Percentiles rank a stretch among this genome's conserved stretches.
These are phyloP conservation scores for Ogataea glucozyma DNA, from an alignment of 805 yeast genomes.

Conservation along the genomic window DNA sequence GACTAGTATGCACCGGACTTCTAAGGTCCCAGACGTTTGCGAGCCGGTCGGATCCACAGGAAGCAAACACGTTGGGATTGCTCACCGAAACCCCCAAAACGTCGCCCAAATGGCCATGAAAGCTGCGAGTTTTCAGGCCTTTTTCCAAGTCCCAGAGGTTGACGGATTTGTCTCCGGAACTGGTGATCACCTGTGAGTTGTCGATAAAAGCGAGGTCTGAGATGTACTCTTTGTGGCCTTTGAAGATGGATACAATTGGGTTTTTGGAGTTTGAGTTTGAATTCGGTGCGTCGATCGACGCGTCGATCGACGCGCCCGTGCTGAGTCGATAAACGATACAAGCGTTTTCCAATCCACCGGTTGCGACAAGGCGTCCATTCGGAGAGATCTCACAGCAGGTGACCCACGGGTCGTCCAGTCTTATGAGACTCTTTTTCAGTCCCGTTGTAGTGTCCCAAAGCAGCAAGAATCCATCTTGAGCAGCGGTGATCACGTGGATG, in stretches of 20 bases:
- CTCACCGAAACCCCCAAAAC: slow-evolving; percentile 50
- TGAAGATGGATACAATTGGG: slow-evolving; percentile 51
- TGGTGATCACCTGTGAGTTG: slow-evolving; percentile 58
- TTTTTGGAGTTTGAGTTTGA: no score
- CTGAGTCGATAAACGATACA: slow-evolving; percentile 64
- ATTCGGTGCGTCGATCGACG: no score
- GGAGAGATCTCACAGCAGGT: slow-evolving; percentile 74
- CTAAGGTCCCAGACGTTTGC: slow-evolving; percentile 68
- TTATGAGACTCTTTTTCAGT: slow-evolving; percentile 66
- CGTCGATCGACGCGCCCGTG: slow-evolving; percentile 3
- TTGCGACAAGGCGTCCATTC: slow-evolving; percentile 63
- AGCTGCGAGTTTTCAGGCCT: slow-evolving; percentile 54
- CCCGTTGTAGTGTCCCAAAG: slow-evolving; percentile 82
- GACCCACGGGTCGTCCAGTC: slow-evolving; percentile 78
- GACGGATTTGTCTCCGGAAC: slow-evolving; percentile 82
- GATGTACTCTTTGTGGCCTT: slow-evolving; percentile 83
- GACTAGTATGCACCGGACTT: slow-evolving; percentile 40
- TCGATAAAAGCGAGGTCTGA: slow-evolving; percentile 70
- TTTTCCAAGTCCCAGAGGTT: slow-evolving; percentile 75
- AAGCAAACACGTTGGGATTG: slow-evolving; percentile 44
- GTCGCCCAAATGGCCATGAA: slow-evolving; percentile 71
- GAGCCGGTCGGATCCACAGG: slow-evolving; percentile 70
- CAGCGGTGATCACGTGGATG: slow-evolving; percentile 62
- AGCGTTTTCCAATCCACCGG: slow-evolving; percentile 80
- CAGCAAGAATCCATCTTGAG: slow-evolving; percentile 84